Percentiles rank a stretch among this genome's conserved stretches.
phyloP scores from a whole-genome alignment of 1,139 yeast genomes.

The Magnusiomyces ingens region DNA sequence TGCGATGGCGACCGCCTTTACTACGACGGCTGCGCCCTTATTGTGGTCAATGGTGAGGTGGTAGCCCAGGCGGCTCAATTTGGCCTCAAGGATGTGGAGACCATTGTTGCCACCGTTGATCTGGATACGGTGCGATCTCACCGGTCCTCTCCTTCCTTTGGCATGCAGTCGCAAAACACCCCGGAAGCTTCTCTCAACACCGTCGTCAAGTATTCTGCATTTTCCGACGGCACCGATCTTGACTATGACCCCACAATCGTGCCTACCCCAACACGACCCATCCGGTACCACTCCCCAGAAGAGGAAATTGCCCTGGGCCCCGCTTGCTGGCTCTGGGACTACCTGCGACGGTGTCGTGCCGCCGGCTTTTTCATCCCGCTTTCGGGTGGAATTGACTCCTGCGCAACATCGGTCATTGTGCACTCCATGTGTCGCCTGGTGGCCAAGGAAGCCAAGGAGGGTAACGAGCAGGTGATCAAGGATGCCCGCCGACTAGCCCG shows the following conservation, averaged over 20 bases:
- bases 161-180: constrained; percentile 53
- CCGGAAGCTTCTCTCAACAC: constrained; percentile 27
- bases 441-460: constrained; percentile 54
- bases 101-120: constrained; percentile 86
- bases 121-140: constrained; percentile 83
- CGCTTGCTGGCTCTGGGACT: constrained; percentile 99
- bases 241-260: constrained; percentile 55
- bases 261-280: constrained; percentile 49
- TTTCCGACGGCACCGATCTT: constrained; percentile 20
- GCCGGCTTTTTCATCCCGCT: constrained; percentile 90
- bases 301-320: constrained; percentile 98
- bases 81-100: constrained; percentile 85
- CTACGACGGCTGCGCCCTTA: constrained; percentile 94
- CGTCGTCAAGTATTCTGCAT: constrained; percentile 16
- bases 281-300: constrained; percentile 72
- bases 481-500: constrained; percentile 66
- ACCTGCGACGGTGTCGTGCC: constrained; percentile 78
- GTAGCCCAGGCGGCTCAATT: constrained; percentile 94
- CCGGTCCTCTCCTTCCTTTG: constrained; percentile 67
- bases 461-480: constrained; percentile 62
- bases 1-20: constrained; percentile 97
- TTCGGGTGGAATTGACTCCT: constrained; percentile 96
- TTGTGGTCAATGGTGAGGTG: constrained; percentile 83
- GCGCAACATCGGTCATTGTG: constrained; percentile 94
- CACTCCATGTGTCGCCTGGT: constrained; percentile 91